Base-by-base conservation (phyloP, 345 rosid genomes). In the Moricandia arvensis region DNA sequence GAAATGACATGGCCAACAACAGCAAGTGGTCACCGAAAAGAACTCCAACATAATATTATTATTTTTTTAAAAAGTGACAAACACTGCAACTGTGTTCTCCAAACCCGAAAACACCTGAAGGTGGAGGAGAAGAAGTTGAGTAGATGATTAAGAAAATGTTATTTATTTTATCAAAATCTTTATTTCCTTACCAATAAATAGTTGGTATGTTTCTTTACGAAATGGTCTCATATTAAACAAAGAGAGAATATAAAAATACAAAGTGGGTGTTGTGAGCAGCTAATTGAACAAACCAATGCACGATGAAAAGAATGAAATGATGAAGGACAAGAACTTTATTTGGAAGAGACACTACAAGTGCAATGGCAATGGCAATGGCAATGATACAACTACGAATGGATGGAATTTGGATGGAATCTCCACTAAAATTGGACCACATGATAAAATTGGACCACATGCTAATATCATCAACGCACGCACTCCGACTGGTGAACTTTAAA, bases 231-330 rank as follows among this genome's bases (percentile, higher is more conserved):
- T n/a, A 21, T 29, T 29, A 29, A 29, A 29, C 3, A 29, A 29
- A 29, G 31, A 29, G 29, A 27, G 31, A 29, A 29, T 29, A 29
- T 29, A 29, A 29, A 1, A 29, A 29, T 29, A 29, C 15, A 24
- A 3, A 17, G 21, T 54, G 2, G 13, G 13, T 8, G 59, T 18
- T 21, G 13, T 54, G 6, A 21, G 62, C 54, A 43, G 5, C 59
- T 57, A 31, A 53, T 17, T 38, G 34, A 24, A 60, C 47, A 63
- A 47, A 72, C 62, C 26, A 62, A 35, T 2, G 41, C 70, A 73
- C 76, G 29, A 73, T 15, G 54, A 73, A 73, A 63, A 51, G 13
- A 63, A 8, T 24, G 76, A 27, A 63, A 73, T 63, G 69, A 63
- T 73, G 13, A 63, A 49, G 8, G 63, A 49, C 30, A 31, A 12